Evolutionary conservation across 345 rosid genomes (phyloP).

Genomic region (Citrus australasica): DNA sequence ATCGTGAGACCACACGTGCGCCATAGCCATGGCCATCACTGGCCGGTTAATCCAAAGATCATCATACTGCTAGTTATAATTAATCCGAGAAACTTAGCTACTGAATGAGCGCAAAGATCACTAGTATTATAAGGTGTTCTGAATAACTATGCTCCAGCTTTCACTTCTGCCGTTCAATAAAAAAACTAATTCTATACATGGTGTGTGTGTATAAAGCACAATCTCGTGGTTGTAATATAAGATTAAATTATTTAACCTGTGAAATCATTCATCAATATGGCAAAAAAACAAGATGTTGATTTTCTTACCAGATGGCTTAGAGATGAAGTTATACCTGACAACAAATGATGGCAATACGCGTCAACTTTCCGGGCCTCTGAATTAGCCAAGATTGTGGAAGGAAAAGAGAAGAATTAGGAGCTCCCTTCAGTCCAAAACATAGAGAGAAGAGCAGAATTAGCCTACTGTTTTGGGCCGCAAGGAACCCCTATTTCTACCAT

Average conservation of each 20-base stretch:
- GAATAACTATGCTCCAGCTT: not conserved
- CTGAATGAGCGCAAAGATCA: not conserved
- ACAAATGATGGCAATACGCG: not conserved
- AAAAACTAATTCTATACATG: not conserved
- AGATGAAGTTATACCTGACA: not conserved
- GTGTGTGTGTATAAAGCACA: not conserved
- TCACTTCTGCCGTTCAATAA: not conserved
- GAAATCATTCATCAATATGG: not conserved
- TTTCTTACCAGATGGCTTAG: not conserved
- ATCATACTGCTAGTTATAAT: too few relatives aligned
- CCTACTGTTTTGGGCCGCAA: constrained; percentile 18
- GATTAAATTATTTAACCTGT: not conserved
- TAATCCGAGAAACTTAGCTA: not conserved
- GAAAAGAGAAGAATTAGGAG: constrained; percentile 27
- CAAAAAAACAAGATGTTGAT: not conserved
- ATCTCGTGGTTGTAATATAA: not conserved
- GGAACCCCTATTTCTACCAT: constrained; percentile 23
- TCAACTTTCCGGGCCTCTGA: not conserved
- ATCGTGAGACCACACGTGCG: not conserved
- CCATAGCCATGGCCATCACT: too few relatives aligned
- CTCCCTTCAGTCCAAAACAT: constrained; percentile 24
- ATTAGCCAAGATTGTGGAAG: not conserved
- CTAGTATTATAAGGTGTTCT: too few relatives aligned
- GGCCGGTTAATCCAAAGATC: too few relatives aligned
- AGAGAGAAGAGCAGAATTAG: not conserved